Base-by-base conservation (phyloP, 352 stramenopile genomes). In the Pilasporangium apinafurcum region DNA sequence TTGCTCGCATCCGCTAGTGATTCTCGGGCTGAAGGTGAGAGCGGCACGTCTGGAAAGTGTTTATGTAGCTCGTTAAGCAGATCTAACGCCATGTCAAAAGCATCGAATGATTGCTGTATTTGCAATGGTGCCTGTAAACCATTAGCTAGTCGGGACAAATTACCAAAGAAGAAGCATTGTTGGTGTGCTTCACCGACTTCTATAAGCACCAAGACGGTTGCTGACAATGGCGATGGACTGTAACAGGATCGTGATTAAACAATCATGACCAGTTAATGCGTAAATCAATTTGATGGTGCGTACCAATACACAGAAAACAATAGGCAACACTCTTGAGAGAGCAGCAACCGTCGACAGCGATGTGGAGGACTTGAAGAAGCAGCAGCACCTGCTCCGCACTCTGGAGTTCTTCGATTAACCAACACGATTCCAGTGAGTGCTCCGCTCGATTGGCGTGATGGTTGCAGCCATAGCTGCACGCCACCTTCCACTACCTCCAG, bases 121-220 rank as follows among this genome's bases (percentile, higher is more conserved):
- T n/a, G n/a, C n/a, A n/a, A n/a, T n/a, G n/a, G n/a, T n/a, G n/a
- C n/a, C n/a, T n/a, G n/a, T n/a, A n/a, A n/a, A n/a, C n/a, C n/a
- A n/a, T n/a, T n/a, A n/a, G n/a, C n/a, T n/a, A n/a, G n/a, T n/a
- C 42, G 39, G 0, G 50, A 47, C 28, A 80, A 20, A 4, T 43
- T 44, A 17, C 62, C 59, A 13, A 89, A 66, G 16, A 84, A 75
- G 47, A 72, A 80, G 13, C 73, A 76, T 45, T 83, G 70, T 38
- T 85, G 70, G 1, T 32, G 40, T 1, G 31, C 44, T 13, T 48
- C 53, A 17, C 55, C 41, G 4, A 74, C 41, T 30, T 86, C 68
- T 32, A 89, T 24, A 5, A 76, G 48, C 20, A 83, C 41, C 33
- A 86, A 24, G 29, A 85, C 60, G 44, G 38, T 71, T 22, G 56